phyloP scores from a whole-genome alignment of 805 yeast species.

The Saccharomycopsis schoenii region DNA sequence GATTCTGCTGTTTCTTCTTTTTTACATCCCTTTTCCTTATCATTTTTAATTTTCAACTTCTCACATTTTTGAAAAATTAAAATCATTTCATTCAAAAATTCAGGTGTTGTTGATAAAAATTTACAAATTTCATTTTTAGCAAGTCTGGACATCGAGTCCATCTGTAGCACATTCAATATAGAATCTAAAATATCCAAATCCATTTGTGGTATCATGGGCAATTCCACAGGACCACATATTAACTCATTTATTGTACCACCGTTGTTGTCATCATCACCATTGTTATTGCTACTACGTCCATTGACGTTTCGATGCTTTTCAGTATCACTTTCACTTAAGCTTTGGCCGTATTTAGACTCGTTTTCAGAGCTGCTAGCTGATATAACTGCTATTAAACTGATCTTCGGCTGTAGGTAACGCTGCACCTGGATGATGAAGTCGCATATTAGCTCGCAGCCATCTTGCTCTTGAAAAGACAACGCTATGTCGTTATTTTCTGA shows the following conservation, averaged over 20 bases:
- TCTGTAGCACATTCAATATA: slow-evolving; percentile 47
- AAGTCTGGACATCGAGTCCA: slow-evolving; percentile 51
- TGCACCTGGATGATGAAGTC: slow-evolving; percentile 69
- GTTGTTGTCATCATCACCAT: slow-evolving; percentile 18
- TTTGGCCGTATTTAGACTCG: neutral
- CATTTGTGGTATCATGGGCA: slow-evolving; percentile 48
- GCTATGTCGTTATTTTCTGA: slow-evolving; percentile 62
- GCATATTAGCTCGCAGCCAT: slow-evolving; percentile 78
- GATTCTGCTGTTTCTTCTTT: neutral
- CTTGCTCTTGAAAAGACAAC: slow-evolving; percentile 81
- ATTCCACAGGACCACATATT: slow-evolving; percentile 67
- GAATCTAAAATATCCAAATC: slow-evolving; percentile 37
- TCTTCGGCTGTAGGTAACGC: slow-evolving; percentile 48
- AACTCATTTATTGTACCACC: slow-evolving; percentile 54
- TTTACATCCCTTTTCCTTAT: slow-evolving; percentile 8
- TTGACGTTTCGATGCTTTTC: neutral
- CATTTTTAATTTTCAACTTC: slow-evolving; percentile 11
- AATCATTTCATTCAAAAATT: slow-evolving; percentile 37
- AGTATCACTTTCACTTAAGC: neutral
- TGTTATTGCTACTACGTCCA: neutral
- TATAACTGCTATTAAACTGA: slow-evolving; percentile 63
- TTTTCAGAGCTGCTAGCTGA: slow-evolving; percentile 27
- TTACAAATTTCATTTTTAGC: slow-evolving; percentile 51
- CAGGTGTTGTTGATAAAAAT: slow-evolving; percentile 44
- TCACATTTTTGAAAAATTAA: slow-evolving; percentile 49